These are phyloP conservation scores for Hemisphaericaspora xylofermentans DNA, from an alignment of 1,139 yeast species.

Conservation along the genomic window DNA sequence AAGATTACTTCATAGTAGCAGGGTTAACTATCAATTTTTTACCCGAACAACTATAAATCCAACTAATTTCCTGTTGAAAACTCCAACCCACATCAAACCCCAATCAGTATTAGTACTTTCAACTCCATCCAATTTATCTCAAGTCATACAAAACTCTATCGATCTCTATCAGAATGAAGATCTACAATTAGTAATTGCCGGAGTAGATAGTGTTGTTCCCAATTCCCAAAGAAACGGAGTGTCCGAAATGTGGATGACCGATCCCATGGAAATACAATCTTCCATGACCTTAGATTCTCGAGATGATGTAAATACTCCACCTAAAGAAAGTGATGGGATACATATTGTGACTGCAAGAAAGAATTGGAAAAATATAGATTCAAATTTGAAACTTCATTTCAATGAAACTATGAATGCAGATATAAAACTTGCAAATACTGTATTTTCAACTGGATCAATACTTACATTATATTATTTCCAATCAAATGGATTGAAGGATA, in stretches of 20 bases:
- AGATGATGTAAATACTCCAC: conserved; percentile 23
- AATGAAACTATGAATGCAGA: conserved; percentile 18
- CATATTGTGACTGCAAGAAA: conserved; percentile 33
- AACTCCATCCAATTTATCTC: conserved; percentile 43
- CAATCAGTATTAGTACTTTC: conserved; percentile 34
- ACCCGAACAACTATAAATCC: conserved; percentile 25
- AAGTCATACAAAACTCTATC: conserved; percentile 33
- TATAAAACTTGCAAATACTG: conserved; percentile 39
- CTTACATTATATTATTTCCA: conserved; percentile 41
- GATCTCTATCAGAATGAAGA: conserved; percentile 24
- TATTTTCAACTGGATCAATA: conserved; percentile 36
- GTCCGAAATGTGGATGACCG: conserved; percentile 49
- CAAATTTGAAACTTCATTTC: conserved; percentile 25
- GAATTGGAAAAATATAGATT: conserved; percentile 39
- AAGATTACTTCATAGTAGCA: conserved; percentile 4
- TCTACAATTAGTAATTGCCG: conserved; percentile 48
- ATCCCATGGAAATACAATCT: conserved; percentile 23
- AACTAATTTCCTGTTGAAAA: conserved; percentile 10
- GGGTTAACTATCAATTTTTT: conserved; percentile 3
- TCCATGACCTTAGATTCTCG: conserved; percentile 23
- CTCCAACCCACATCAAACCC: conserved; percentile 19
- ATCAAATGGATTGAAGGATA: conserved; percentile 12
- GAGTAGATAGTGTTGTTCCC: conserved; percentile 46
- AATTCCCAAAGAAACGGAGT: conserved; percentile 41
- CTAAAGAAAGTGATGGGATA: conserved; percentile 35